phyloP scores from a whole-genome alignment of 1,139 yeast genomes.

The Suhomyces panamericanus region DNA sequence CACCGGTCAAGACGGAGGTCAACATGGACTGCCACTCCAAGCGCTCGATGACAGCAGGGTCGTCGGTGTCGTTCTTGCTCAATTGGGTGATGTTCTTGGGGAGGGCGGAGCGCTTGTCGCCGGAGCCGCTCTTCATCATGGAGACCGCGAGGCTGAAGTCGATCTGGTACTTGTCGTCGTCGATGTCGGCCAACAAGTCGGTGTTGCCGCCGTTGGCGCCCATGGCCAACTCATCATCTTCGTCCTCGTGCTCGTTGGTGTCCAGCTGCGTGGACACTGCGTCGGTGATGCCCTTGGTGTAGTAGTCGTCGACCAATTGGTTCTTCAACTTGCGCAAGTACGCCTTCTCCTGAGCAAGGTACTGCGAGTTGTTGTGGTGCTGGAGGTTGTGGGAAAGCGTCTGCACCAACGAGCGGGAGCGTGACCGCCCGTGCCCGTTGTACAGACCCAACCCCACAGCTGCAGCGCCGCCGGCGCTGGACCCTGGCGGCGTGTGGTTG shows the following conservation, averaged over 20 bases:
- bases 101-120: slow-evolving; percentile 32
- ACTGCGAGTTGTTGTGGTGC: slow-evolving; percentile 37
- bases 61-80: slow-evolving; percentile 48
- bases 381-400: slow-evolving; percentile 21
- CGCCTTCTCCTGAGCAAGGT: slow-evolving; percentile 66
- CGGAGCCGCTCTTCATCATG: slow-evolving; percentile 27
- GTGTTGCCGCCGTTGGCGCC: slow-evolving; percentile 33
- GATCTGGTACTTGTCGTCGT: slow-evolving; percentile 44
- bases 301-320: slow-evolving; percentile 67
- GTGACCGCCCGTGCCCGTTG: slow-evolving; percentile 9
- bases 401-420: slow-evolving; percentile 25
- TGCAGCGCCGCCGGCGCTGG: slow-evolving; percentile 4
- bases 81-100: slow-evolving; percentile 42
- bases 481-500: slow-evolving; percentile 4
- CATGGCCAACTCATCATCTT: slow-evolving; percentile 28
- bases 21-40: slow-evolving; percentile 97
- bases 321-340: slow-evolving; percentile 66
- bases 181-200: slow-evolving; percentile 43
- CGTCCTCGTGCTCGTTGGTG: slow-evolving; percentile 18
- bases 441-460: not conserved
- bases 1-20: slow-evolving; percentile 88
- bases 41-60: slow-evolving; percentile 73
- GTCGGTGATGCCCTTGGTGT: slow-evolving; percentile 59
- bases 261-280: slow-evolving; percentile 27
- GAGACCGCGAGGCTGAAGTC: slow-evolving; percentile 43